Evolutionary conservation across 371 early-diverging fungal species (phyloP).

Genomic region (Apophysomyces elegans): DNA sequence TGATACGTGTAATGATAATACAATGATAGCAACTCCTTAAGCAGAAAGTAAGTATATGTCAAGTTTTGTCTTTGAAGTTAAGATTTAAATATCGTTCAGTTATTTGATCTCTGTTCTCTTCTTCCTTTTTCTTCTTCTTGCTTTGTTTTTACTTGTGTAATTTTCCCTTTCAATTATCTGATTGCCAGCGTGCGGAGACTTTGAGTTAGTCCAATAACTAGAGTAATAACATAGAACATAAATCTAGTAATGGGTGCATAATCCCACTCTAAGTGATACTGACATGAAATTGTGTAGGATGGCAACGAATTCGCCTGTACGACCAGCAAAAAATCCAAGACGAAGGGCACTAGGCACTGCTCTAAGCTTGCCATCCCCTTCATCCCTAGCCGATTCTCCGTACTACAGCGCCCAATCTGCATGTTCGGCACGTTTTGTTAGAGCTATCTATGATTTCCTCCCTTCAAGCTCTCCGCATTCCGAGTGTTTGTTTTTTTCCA

Average conservation of each 20-base stretch:
- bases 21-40: conserved; percentile 9
- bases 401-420: conserved; percentile 6
- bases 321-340: conserved; percentile 38
- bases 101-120: background rate
- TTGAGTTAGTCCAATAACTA: background rate
- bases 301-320: background rate
- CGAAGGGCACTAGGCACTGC: conserved; percentile 56
- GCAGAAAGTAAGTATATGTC: background rate
- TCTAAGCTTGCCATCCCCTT: conserved; percentile 57
- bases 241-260: background rate
- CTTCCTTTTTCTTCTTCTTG: background rate
- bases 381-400: conserved; percentile 17
- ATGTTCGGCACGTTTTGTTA: conserved; percentile 43
- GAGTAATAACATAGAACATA: background rate
- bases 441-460: conserved; percentile 53
- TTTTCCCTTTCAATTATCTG: too few species aligned
- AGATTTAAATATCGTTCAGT: background rate
- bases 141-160: background rate
- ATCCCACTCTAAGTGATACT: background rate
- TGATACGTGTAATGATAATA: conserved; percentile 7
- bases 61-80: background rate
- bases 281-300: background rate
- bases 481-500: conserved; percentile 45
- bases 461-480: conserved; percentile 44
- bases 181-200: too few species aligned